Percentiles rank a stretch among this genome's conserved stretches.
Conservation (phyloP, 805 yeast genomes). For the Kodamaea jinghongensis region DNA sequence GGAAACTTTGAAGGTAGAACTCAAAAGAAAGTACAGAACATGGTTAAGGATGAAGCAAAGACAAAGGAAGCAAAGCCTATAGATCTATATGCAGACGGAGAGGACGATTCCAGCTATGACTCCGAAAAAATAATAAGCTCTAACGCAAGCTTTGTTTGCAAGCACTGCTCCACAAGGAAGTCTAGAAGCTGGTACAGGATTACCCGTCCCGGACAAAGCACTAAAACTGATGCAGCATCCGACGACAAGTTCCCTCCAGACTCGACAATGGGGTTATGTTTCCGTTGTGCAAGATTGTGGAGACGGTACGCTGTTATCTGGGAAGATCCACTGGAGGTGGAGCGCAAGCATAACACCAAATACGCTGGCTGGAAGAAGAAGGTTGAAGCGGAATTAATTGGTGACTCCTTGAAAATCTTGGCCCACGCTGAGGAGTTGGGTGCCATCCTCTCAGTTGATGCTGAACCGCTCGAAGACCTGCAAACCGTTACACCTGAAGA, state of each 20-base stretch:
- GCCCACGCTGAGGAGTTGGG: constrained; percentile 44
- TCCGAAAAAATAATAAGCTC: constrained; percentile 42
- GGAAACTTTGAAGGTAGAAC: constrained; percentile 73
- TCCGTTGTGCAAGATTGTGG: constrained; percentile 89
- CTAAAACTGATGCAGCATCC: constrained; percentile 15
- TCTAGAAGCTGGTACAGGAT: constrained; percentile 69
- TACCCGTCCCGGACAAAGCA: constrained; percentile 45
- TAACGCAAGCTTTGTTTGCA: constrained; percentile 55
- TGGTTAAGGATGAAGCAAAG: constrained; percentile 18
- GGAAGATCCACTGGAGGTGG: constrained; percentile 73
- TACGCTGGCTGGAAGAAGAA: constrained; percentile 57
- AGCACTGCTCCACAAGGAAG: constrained; percentile 59
- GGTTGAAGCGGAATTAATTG: constrained; percentile 63
- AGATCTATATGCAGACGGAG: constrained; percentile 58
- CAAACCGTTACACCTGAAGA: constrained; percentile 1
- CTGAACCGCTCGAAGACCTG: constrained; percentile 13
- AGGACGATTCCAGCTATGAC: constrained; percentile 73
- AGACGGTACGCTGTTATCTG: constrained; percentile 83
- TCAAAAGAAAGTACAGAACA: constrained; percentile 52
- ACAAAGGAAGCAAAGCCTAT: constrained; percentile 16
- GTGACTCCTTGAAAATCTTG: constrained; percentile 57
- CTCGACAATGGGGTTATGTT: constrained; percentile 63
- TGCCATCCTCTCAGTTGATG: constrained; percentile 20
- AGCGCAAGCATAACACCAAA: constrained; percentile 40
- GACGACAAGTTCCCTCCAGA: constrained; percentile 16